A percentile compares a stretch with the other conserved stretches of the same genome.
Evolutionary conservation across 306 rosid genomes (phyloP).

Genomic region (Acacia crassicarpa): DNA sequence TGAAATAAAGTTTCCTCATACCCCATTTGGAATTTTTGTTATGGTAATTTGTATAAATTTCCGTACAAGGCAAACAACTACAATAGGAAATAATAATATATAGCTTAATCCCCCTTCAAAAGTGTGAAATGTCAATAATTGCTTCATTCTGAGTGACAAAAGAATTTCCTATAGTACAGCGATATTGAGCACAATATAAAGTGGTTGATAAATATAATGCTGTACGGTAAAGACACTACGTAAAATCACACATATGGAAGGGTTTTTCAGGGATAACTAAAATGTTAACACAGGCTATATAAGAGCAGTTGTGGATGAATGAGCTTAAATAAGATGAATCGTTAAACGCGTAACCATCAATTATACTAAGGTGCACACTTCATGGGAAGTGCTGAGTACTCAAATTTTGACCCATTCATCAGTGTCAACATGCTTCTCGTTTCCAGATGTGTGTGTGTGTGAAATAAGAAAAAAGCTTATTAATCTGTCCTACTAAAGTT

Average conservation of each 20-base stretch:
- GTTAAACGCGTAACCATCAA: background rate
- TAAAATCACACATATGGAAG: background rate
- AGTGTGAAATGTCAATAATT: background rate
- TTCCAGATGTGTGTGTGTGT: background rate
- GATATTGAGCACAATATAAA: conserved; percentile 2
- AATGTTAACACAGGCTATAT: background rate
- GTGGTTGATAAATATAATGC: conserved; percentile 6
- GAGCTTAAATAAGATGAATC: background rate
- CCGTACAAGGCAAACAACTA: background rate
- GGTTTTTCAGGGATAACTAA: background rate
- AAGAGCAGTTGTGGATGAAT: background rate
- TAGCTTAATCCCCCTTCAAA: background rate
- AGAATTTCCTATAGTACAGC: background rate
- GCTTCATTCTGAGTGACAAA: background rate
- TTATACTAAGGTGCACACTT: background rate
- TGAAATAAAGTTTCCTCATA: conserved; percentile 3
- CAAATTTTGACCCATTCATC: conserved; percentile 22
- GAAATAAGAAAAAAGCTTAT: too few relatives aligned
- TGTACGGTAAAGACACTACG: background rate
- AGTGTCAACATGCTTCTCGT: conserved; percentile 5
- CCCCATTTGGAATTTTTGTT: background rate
- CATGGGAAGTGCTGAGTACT: conserved; percentile 8
- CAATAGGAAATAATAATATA: background rate
- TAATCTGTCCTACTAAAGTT: conserved; percentile 20
- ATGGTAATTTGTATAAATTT: background rate